Conservation (phyloP, 2,329 filamentous ascomycete genomes). For the Monosporascus sp. region DNA sequence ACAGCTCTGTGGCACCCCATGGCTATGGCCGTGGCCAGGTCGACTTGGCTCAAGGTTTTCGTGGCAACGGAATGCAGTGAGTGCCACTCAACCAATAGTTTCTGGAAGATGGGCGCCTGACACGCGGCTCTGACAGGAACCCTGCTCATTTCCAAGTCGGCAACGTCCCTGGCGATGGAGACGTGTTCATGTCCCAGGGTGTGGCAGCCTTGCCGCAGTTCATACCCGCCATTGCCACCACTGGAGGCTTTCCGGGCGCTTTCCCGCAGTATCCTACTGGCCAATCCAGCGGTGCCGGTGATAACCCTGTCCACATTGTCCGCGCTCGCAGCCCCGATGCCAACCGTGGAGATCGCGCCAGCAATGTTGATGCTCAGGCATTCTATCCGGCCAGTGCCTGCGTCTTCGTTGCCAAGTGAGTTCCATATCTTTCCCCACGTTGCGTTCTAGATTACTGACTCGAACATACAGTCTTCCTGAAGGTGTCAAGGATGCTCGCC, state of each 20-base stretch:
- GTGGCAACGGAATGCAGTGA: background rate
- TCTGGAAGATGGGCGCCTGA: background rate
- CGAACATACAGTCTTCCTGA: constrained; percentile 43
- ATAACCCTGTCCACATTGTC: constrained; percentile 1
- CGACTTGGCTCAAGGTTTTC: background rate
- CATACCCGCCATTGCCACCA: background rate
- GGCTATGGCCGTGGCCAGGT: background rate
- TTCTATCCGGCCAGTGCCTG: constrained; percentile 52
- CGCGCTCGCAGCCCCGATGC: constrained; percentile 5
- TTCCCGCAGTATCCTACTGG: constrained; percentile 1
- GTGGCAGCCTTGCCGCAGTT: background rate
- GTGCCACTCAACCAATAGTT: background rate
- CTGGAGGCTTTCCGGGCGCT: constrained; percentile 6
- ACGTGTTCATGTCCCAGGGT: constrained; percentile 11
- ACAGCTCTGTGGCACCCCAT: background rate
- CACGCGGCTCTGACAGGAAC: background rate
- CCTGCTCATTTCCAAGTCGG: constrained; percentile 10
- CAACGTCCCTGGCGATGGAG: constrained; percentile 9
- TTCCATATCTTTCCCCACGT: constrained; percentile 6
- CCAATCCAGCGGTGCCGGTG: background rate
- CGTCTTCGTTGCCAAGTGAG: constrained; percentile 64
- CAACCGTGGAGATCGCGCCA: constrained; percentile 17
- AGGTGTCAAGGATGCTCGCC: constrained; percentile 40
- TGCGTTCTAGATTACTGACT: background rate
- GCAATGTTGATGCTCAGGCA: constrained; percentile 44